phyloP scores from a whole-genome alignment of 768 basidiomycete species.

The Ramaria sp. region DNA sequence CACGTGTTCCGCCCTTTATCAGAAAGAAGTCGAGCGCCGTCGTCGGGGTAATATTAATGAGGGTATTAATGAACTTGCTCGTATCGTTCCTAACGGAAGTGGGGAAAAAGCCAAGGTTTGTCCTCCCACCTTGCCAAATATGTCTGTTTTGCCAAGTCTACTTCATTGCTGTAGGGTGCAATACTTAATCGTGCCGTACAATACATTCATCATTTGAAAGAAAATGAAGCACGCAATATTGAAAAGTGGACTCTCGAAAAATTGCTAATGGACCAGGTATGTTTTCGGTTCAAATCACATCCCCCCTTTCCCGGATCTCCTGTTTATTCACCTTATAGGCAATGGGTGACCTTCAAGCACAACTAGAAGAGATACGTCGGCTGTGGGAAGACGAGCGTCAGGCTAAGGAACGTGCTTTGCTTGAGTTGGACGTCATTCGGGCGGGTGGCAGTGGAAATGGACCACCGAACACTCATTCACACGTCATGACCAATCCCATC shows the following conservation, averaged over 20 bases:
- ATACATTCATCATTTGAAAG: constrained; percentile 86
- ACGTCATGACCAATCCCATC: neutral
- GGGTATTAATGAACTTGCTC: constrained; percentile 85
- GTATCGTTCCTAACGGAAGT: constrained; percentile 78
- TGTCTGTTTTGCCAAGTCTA: neutral
- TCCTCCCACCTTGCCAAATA: neutral
- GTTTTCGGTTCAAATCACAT: neutral
- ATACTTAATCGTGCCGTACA: constrained; percentile 82
- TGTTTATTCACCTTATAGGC: constrained; percentile 16
- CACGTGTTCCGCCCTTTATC: constrained; percentile 10
- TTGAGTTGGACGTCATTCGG: constrained; percentile 49
- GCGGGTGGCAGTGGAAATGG: neutral
- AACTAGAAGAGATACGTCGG: constrained; percentile 73
- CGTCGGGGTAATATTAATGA: constrained; percentile 94
- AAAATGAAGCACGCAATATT: constrained; percentile 83
- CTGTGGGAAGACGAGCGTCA: constrained; percentile 68
- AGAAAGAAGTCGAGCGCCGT: constrained; percentile 98
- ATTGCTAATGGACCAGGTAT: constrained; percentile 74
- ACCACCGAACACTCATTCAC: neutral
- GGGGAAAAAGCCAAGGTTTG: constrained; percentile 47
- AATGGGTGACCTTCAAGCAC: constrained; percentile 76
- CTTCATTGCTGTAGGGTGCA: constrained; percentile 58
- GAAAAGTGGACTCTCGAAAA: constrained; percentile 94
- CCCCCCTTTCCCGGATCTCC: neutral
- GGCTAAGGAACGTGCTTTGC: constrained; percentile 39